phyloP scores from a whole-genome alignment of 1,284 basidiomycete species.

The Schizophyllum commune region DNA sequence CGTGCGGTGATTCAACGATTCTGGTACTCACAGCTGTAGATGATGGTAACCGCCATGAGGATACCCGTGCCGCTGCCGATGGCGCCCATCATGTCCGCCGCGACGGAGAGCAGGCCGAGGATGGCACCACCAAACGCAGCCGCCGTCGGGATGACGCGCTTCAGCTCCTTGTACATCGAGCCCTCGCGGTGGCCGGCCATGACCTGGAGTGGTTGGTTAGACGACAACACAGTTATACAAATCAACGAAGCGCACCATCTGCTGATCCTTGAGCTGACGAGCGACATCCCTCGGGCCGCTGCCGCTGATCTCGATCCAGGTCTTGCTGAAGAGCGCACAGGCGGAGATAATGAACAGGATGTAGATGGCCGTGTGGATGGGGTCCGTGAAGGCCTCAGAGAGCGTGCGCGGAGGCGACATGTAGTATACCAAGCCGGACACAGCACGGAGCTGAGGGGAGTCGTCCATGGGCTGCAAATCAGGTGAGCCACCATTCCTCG shows the following conservation, averaged over 20 bases:
- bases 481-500: background rate
- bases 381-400: slow-evolving; percentile 82
- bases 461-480: slow-evolving; percentile 76
- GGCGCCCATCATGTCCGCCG: slow-evolving; percentile 94
- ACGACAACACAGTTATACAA: background rate
- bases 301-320: slow-evolving; percentile 98
- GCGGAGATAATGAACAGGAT: slow-evolving; percentile 90
- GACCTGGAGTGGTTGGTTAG: slow-evolving; percentile 38
- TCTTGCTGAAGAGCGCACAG: slow-evolving; percentile 97
- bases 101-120: slow-evolving; percentile 88
- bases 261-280: slow-evolving; percentile 97
- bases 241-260: slow-evolving; percentile 56
- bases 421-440: slow-evolving; percentile 94
- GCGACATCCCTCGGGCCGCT: slow-evolving; percentile 94
- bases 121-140: slow-evolving; percentile 96
- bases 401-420: slow-evolving; percentile 95
- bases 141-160: slow-evolving; percentile 95
- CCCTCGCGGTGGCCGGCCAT: slow-evolving; percentile 97
- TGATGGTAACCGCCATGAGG: slow-evolving; percentile 95
- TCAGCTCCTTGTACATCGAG: slow-evolving; percentile 98
- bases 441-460: slow-evolving; percentile 85
- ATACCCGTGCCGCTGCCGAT: slow-evolving; percentile 97
- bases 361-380: slow-evolving; percentile 90
- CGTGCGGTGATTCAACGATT: background rate
- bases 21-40: slow-evolving; percentile 90